A percentile compares a stretch with the other conserved stretches of the same genome.
Conservation (phyloP, 192 early-diverging fungal species). For the Mortierella antarctica region DNA sequence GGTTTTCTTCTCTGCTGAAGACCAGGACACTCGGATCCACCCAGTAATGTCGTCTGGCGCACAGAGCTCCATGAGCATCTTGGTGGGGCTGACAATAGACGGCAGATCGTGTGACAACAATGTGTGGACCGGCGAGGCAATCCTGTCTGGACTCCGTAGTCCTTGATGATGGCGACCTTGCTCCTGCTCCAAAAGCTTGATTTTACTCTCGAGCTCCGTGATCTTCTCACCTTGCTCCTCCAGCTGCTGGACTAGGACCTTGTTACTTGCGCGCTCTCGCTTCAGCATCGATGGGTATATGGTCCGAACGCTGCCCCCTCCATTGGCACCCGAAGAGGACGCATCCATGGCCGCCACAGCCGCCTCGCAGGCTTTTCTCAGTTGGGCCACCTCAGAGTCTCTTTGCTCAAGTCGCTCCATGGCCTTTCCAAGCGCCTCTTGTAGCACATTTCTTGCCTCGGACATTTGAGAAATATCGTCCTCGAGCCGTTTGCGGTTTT, state of each 20-base stretch:
- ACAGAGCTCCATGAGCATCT: constrained; percentile 44
- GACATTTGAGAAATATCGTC: constrained; percentile 17
- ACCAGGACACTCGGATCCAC: constrained; percentile 49
- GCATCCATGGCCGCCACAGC: constrained; percentile 44
- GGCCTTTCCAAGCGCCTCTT: constrained; percentile 8
- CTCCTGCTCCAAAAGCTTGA: constrained; percentile 41
- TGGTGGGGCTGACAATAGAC: constrained; percentile 24
- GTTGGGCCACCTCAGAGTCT: constrained; percentile 28
- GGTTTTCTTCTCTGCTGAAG: constrained; percentile 31
- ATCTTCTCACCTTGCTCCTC: constrained; percentile 55
- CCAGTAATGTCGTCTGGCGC: constrained; percentile 37
- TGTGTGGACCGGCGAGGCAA: constrained; percentile 32
- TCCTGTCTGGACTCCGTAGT: constrained; percentile 34
- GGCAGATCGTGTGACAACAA: constrained; percentile 15
- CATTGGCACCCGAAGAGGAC: constrained; percentile 7
- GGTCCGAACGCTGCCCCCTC: constrained; percentile 33
- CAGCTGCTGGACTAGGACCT: constrained; percentile 41
- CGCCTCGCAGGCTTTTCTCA: constrained; percentile 40
- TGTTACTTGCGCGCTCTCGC: constrained; percentile 50
- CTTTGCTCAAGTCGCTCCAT: constrained; percentile 32
- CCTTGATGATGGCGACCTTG: constrained; percentile 26
- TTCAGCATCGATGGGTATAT: constrained; percentile 51
- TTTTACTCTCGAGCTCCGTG: constrained; percentile 39
- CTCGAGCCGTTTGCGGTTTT: constrained; percentile 35
- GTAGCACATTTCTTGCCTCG: constrained; percentile 12